Base-by-base conservation (phyloP, 352 stramenopile species). In the Phytopythium boreale region DNA sequence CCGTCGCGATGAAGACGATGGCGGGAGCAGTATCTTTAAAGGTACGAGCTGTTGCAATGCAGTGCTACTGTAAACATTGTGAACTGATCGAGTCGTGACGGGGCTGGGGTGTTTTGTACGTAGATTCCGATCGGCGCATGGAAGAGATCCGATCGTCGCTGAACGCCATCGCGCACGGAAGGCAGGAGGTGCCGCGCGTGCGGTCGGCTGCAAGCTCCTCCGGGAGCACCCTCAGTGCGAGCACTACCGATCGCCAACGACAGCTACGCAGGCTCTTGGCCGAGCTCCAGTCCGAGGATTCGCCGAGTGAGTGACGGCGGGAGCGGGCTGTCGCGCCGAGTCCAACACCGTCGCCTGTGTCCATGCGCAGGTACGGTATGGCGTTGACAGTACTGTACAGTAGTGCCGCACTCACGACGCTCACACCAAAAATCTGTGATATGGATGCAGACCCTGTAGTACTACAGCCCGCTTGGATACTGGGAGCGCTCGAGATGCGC, bases 111-210 rank as follows among this genome's bases (percentile, higher is more conserved):
- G 10, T 26, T 36, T 14, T 24, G 31, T 63, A 19, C 63, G 26
- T 22, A 89, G 82, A 89, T 61, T 88, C 89, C 46, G 82, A 91
- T 60, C 74, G 74, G 53, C 78, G 82, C 7, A 91, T 91, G 82
- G 80, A 89, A 60, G 75, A 91, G 62, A 88, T 89, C 34, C 82
- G 82, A 1, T 71, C 71, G 49, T 91, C 82, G 6, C 63, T 91
- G 22, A 86, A 79, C 24, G 69, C 76, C 34, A 86, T 91, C 20
- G 76, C 79, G 4, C 69, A 63, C 29, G 71, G 74, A 12, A 67
- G 66, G 44, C 68, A 62, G 10, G 19, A 17, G 26, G 43, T n/a
- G 5, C 53, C 20, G 27, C 27, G 34, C 3, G 34, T 44, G 14
- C 56, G 36, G 15, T 20, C 39, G 29, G 27, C 51, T 19, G 17